These are phyloP conservation scores for Penicillium waksmanii DNA, from an alignment of 495 filamentous ascomycete genomes.

Conservation along the genomic window DNA sequence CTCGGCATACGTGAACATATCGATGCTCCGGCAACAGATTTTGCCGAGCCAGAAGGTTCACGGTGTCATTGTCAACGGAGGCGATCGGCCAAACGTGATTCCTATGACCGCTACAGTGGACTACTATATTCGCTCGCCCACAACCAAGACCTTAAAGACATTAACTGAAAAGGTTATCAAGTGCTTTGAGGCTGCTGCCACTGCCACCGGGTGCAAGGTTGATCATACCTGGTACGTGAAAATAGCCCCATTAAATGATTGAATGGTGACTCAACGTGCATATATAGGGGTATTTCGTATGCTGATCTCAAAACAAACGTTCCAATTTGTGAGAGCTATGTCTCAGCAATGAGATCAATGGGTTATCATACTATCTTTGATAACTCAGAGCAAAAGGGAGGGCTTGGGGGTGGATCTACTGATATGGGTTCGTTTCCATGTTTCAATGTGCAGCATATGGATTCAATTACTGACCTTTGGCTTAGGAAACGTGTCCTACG, in stretches of 20 bases:
- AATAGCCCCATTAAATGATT: neutral
- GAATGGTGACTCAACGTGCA: neutral
- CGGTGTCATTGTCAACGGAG: constrained; percentile 50
- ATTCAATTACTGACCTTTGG: constrained; percentile 13
- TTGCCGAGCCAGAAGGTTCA: constrained; percentile 48
- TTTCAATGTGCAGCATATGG: neutral
- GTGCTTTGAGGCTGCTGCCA: constrained; percentile 61
- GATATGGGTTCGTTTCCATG: constrained; percentile 41
- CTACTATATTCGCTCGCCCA: constrained; percentile 60
- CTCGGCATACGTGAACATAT: constrained; percentile 62
- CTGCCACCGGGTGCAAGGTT: constrained; percentile 59
- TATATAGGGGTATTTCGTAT: constrained; percentile 49
- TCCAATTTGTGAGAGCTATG: constrained; percentile 55
- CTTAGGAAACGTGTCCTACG: constrained; percentile 62
- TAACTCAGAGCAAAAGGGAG: constrained; percentile 39
- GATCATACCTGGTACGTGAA: constrained; percentile 42
- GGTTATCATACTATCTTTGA: constrained; percentile 48
- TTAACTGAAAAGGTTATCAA: constrained; percentile 53
- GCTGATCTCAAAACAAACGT: constrained; percentile 54
- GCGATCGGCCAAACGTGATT: constrained; percentile 55
- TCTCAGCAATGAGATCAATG: constrained; percentile 53
- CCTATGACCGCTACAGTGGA: constrained; percentile 55
- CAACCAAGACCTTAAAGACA: constrained; percentile 42
- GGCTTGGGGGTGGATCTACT: constrained; percentile 35
- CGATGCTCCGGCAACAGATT: constrained; percentile 65